Base-by-base conservation (phyloP, 2,329 filamentous ascomycete genomes). In the Aspergillus cejpii region DNA sequence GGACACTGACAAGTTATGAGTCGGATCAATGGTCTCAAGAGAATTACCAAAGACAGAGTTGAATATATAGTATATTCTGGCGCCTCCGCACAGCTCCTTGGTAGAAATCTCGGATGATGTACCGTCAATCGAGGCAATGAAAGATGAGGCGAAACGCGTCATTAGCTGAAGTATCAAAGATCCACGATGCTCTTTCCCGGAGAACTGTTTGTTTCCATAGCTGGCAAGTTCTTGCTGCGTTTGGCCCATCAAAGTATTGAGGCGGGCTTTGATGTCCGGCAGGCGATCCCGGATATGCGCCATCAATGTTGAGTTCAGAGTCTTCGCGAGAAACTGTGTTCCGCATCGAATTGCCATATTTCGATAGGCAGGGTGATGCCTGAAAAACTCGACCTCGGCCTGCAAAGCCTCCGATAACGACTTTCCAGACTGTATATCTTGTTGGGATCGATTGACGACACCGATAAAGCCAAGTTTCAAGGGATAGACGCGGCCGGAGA, bases 241-340 rank as follows among this genome's bases (percentile, higher is more conserved):
- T 69, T 98, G 92, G n/a, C 92, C 92, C 92, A 98, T 98, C 41
- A 98, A 74, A 1, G 92, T 98, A 68, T 98, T 98, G 50, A 98
- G 77, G 44, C 92, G 84, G 39, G 92, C 92, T 71, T 98, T 98
- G 74, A 98, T 98, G 66, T 98, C 92, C 23, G 92, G 92, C 58
- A 98, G 74, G 37, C 92, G 82, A 65, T 98, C 92, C 49, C 92
- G 85, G 62, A 98, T 98, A 63, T 98, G 92, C 17, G 82, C 73
- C 92, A 98, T 97, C 53, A 98, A 77, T 10, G 92, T 98, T 34
- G 84, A 84, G 69, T 97, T 98, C 50, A 98, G 77, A 11, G 87
- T 95, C 73, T 92, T 96, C 41, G 92, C 92, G 44, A 98, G 74
- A 62, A 86, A 97, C 47, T 94, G 88, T 2, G 92, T 98, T 54